phyloP scores from a whole-genome alignment of 2,329 filamentous ascomycete genomes.

The Mariannaea elegans region DNA sequence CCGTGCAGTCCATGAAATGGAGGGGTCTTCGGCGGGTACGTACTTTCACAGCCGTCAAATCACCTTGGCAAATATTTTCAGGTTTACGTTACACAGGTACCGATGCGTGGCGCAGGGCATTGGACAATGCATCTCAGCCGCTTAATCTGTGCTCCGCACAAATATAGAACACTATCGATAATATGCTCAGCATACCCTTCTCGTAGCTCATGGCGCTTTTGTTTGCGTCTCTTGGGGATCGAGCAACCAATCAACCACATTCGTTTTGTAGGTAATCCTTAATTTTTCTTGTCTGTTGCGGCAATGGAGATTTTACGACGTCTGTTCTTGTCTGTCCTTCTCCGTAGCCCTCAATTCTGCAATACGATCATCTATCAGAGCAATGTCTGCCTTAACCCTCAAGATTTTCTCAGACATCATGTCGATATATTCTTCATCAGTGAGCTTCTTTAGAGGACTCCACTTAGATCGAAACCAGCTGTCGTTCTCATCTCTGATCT shows the following conservation, averaged over 20 bases:
- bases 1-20: slow-evolving; percentile 15
- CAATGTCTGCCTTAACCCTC: slow-evolving; percentile 78
- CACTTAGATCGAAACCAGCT: slow-evolving; percentile 67
- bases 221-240: background rate
- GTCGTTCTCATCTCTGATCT: slow-evolving; percentile 50
- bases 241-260: background rate
- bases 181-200: background rate
- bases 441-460: slow-evolving; percentile 75
- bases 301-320: slow-evolving; percentile 11
- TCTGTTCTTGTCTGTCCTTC: slow-evolving; percentile 18
- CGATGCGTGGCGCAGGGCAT: slow-evolving; percentile 15
- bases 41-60: background rate
- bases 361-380: slow-evolving; percentile 80
- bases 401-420: slow-evolving; percentile 78
- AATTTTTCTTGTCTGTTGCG: slow-evolving; percentile 11
- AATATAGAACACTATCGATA: background rate
- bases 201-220: no score
- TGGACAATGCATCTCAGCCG: background rate
- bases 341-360: slow-evolving; percentile 44
- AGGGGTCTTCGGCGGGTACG: slow-evolving; percentile 13
- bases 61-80: slow-evolving; percentile 2
- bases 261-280: background rate
- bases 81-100: background rate
- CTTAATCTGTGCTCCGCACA: background rate
- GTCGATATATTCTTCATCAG: slow-evolving; percentile 76